A percentile compares a stretch with the other conserved stretches of the same genome.
phyloP scores from a whole-genome alignment of 2,329 filamentous ascomycete species.

The Raffaelea arxii region DNA sequence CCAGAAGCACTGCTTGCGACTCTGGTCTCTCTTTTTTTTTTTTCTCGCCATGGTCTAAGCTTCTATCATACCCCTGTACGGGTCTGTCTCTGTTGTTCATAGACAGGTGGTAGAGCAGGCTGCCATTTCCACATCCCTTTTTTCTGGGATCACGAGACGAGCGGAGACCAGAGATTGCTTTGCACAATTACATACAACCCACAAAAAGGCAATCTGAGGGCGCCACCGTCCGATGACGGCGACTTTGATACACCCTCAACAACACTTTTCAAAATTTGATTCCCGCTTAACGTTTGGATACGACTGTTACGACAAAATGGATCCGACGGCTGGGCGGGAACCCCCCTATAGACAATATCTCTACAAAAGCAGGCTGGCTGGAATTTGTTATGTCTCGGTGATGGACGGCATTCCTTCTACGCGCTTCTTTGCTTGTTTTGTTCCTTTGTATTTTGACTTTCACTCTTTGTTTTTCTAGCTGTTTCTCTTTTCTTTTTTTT shows the following conservation, averaged over 20 bases:
- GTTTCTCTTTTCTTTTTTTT: constrained; percentile 4
- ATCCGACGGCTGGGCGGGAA: constrained; percentile 13
- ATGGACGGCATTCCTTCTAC: constrained; percentile 3
- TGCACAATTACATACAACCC: too few species aligned
- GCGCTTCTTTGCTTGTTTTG: background rate
- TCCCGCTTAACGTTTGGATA: constrained; percentile 15
- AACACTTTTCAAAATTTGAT: background rate
- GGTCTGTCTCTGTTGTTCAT: too few species aligned
- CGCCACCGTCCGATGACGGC: background rate
- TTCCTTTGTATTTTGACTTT: constrained; percentile 4
- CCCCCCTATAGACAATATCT: constrained; percentile 4
- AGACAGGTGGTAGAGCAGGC: too few species aligned
- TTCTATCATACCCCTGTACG: background rate
- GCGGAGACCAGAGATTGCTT: too few species aligned
- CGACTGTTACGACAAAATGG: constrained; percentile 17
- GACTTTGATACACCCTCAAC: background rate
- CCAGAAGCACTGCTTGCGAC: background rate
- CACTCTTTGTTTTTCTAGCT: constrained; percentile 4
- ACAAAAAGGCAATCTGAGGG: too few species aligned
- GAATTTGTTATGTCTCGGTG: constrained; percentile 3
- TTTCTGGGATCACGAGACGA: too few species aligned
- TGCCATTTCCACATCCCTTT: too few species aligned
- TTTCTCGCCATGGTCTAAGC: background rate
- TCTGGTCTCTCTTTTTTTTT: background rate
- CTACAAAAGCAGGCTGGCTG: background rate